Percentiles rank a stretch among this genome's conserved stretches.
Evolutionary conservation across 2,329 filamentous ascomycete genomes (phyloP).

Genomic region (Cercospora sp.): DNA sequence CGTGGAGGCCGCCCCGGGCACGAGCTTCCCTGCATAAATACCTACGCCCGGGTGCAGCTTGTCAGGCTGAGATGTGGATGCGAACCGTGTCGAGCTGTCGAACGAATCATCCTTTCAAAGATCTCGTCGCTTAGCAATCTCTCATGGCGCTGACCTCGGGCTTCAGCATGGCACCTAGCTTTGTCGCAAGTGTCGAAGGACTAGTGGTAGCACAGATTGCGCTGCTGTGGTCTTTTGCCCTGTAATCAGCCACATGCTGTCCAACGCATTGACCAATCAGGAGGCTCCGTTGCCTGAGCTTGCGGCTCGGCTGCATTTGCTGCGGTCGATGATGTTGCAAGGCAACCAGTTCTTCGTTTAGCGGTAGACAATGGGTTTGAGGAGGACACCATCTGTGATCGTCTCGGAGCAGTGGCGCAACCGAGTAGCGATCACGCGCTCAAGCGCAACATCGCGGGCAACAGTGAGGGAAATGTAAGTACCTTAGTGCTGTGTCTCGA

Average conservation of each 20-base stretch:
- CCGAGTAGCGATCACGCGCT: not conserved
- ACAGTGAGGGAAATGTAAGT: not conserved
- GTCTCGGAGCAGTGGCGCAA: not conserved
- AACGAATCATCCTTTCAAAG: not conserved
- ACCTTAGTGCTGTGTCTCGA: not conserved
- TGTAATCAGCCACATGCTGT: not conserved
- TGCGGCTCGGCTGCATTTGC: not conserved
- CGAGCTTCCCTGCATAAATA: not conserved
- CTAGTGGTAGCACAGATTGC: not conserved
- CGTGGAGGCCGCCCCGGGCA: slow-evolving; percentile 1
- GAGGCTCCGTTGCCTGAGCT: not conserved
- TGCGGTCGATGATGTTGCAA: slow-evolving; percentile 1
- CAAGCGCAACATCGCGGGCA: not conserved
- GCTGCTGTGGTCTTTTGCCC: not conserved
- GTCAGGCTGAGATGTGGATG: not conserved
- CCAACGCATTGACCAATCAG: not conserved
- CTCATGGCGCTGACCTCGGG: too few species aligned
- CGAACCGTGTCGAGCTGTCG: not conserved
- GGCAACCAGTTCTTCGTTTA: not conserved
- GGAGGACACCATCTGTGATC: not conserved
- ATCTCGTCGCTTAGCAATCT: not conserved
- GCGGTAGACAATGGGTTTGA: not conserved
- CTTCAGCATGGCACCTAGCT: not conserved
- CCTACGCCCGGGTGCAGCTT: slow-evolving; percentile 8
- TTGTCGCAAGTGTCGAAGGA: not conserved